Evolutionary conservation across 371 early-diverging fungal genomes (phyloP), one percentile per base, ranked within the genome.

Genomic region (Coemansia sp.): DNA sequence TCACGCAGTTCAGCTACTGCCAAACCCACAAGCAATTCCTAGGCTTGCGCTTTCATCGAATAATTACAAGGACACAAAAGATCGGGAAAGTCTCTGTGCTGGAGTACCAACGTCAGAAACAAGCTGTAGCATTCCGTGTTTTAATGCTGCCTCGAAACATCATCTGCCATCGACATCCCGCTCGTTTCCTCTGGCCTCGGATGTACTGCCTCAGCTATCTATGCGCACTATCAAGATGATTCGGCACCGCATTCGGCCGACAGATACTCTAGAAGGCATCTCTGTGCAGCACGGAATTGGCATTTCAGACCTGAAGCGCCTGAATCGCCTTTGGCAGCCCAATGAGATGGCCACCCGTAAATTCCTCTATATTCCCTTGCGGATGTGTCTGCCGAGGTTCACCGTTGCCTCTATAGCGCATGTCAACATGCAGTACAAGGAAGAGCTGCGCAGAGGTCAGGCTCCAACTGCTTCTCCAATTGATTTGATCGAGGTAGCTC

Each of bases 201-300:
- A 23, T n/a, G 9, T 21, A 12, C 28, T 23, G 33, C 33, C 63
- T 16, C 63, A 23, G 53, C 25, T 25, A 16, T 14, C 52, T 3
- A 30, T 55, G n/a, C 77, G 77, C 28, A 64, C 77, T 2, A 68
- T 75, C 52, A 71, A 71, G n/a, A 71, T 71, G 71, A 68, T 75
- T 16, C 47, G 71, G 23, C 77, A 75, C 40, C 42, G 9, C 7
- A 47, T 75, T 25, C 53, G 16, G 23, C 25, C 30, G 11, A 16
- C 52, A 6, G 77, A 75, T 40, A 67, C 77, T 5, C 65, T 71
- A 7, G 71, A 75, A 57, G 68, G 77, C 1, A 57, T 75, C 1
- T 67, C 77, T 1, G 68, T 75, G 2, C 68, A 71, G 16, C 71
- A 75, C 21, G 77, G 77, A 23, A 57, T 67, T n/a, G 14, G 26